Evolutionary conservation across 768 basidiomycete genomes (phyloP), one percentile per base, ranked within the genome.

Genomic region (Heimioporus sp.): DNA sequence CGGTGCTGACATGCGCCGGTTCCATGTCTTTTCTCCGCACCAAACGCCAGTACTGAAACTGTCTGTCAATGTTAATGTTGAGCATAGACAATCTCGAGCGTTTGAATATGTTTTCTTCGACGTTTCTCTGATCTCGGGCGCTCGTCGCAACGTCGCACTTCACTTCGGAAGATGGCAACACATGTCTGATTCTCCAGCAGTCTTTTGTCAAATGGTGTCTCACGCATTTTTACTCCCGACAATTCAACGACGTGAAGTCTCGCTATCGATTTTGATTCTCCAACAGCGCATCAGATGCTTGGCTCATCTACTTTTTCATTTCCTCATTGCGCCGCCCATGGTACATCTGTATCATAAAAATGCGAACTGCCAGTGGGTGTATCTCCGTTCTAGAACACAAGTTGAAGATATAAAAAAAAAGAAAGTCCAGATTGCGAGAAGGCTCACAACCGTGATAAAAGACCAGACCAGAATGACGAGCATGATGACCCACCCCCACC

Each of bases 1-100:
- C 41, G 46, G 36, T 49, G 46, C 56, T 36, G 42, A 44, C 45
- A 20, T 52, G 43, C 32, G 48, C 31, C 38, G n/a, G 17, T 43
- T 45, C 54, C 11, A 19, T 44, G 12, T 43, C 43, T 21, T 59
- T 54, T 37, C 53, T 40, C 46, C 24, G 13, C 44, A 31, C 28
- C 30, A 21, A 53, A 19, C 43, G 37, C 46, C 39, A 10, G 11
- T 24, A 30, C 37, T 43, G 10, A 36, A 40, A 48, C 28, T 28
- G 17, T 21, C 10, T 24, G 20, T 35, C 40, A 21, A 45, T 24
- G 19, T 20, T 28, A 12, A 7, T 32, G n/a, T 8, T 20, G 32
- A 40, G 44, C 12, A 15, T 17, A 5, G 28, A 30, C 41, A 31
- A 37, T 46, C 19, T n/a, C 5, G 32, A 20, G 21, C 30, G 5